A percentile compares a stretch with the other conserved stretches of the same genome.
Evolutionary conservation across 2,329 filamentous ascomycete genomes (phyloP).

Genomic region (Neofusicoccum laricinum): DNA sequence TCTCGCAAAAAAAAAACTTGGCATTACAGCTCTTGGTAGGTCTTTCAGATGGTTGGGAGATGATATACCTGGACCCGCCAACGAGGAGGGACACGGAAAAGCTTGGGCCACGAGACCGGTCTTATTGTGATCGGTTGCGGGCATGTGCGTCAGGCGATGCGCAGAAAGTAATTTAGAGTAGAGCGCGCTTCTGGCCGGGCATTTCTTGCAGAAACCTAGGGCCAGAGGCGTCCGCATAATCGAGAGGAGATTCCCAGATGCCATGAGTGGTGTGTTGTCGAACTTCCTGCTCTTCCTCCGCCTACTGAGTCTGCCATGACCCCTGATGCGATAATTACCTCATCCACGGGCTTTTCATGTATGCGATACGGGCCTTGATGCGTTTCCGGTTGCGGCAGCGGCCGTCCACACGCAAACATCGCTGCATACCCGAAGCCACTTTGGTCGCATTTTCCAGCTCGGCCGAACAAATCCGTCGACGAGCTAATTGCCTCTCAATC

Average conservation of each 20-base stretch:
- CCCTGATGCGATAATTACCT: no score
- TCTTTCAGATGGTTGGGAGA: neutral
- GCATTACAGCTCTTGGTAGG: neutral
- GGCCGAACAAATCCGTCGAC: no score
- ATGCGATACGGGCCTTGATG: no score
- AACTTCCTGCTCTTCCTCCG: neutral
- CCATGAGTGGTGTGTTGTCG: neutral
- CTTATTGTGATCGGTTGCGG: constrained; percentile 4
- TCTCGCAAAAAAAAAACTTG: neutral
- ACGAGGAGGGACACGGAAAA: neutral
- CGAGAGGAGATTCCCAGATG: neutral
- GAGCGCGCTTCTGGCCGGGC: neutral
- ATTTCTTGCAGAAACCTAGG: neutral
- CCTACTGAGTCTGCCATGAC: neutral
- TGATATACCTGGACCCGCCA: neutral
- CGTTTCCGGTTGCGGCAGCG: no score
- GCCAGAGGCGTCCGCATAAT: neutral
- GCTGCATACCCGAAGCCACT: no score
- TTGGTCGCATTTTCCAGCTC: no score
- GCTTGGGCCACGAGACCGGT: constrained; percentile 7
- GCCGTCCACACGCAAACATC: no score
- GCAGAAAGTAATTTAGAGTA: constrained; percentile 6
- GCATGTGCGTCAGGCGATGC: constrained; percentile 6
- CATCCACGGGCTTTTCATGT: no score
- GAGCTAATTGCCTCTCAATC: no score